These are phyloP conservation scores for Uronychia setigera DNA, from an alignment of 73 alveolate genomes.

Conservation along the genomic window DNA sequence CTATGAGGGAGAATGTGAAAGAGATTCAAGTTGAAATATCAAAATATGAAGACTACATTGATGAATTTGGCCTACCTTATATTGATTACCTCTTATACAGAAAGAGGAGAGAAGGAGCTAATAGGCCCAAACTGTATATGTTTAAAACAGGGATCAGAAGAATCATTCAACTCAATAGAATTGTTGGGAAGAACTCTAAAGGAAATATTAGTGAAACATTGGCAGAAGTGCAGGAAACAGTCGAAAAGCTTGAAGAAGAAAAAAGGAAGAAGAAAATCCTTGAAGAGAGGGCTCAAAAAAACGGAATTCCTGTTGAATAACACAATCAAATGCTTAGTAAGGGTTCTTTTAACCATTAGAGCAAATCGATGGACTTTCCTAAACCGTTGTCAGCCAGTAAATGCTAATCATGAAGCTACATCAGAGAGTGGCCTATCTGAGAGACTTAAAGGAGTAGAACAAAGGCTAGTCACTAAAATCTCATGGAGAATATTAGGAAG, in stretches of 20 bases:
- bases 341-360: background rate
- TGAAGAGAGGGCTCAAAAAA: background rate
- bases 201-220: background rate
- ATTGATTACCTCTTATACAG: conserved; percentile 16
- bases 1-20: background rate
- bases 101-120: background rate
- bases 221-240: background rate
- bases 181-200: background rate
- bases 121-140: background rate
- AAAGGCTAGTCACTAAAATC: background rate
- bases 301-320: background rate
- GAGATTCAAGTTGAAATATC: background rate
- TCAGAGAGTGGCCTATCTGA: background rate
- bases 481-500: background rate
- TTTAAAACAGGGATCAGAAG: background rate
- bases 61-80: conserved; percentile 25
- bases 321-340: background rate
- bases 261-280: background rate
- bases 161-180: background rate
- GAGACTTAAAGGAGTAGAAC: background rate
- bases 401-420: background rate
- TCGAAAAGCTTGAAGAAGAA: background rate
- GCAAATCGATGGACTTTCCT: background rate
- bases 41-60: conserved; percentile 8
- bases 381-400: background rate